Evolutionary conservation across 305 asterid species (phyloP).

Genomic region (Fraxinus ornus): DNA sequence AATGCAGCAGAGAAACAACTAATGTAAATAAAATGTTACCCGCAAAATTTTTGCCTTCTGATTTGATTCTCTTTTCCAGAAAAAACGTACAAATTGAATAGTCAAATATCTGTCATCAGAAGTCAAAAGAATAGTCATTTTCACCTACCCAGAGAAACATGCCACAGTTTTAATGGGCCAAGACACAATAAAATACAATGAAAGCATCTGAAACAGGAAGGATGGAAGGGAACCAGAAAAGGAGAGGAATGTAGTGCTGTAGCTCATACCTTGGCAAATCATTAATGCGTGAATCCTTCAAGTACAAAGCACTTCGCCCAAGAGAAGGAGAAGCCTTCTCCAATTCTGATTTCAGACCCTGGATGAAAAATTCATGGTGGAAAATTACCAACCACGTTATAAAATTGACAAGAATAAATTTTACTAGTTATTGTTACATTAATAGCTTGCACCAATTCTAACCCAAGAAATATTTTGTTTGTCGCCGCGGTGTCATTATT

Average conservation of each 20-base stretch:
- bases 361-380: slow-evolving; percentile 25
- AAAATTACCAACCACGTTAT: slow-evolving; percentile 15
- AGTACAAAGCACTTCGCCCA: slow-evolving; percentile 87
- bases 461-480: neutral
- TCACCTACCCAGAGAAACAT: slow-evolving; percentile 11
- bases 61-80: slow-evolving; percentile 99
- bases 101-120: slow-evolving; percentile 76
- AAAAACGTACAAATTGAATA: slow-evolving; percentile 88
- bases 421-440: neutral
- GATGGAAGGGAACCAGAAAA: slow-evolving; percentile 19
- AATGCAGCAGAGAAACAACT: neutral
- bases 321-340: slow-evolving; percentile 95
- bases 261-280: slow-evolving; percentile 84
- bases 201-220: slow-evolving; percentile 7
- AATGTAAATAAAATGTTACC: slow-evolving; percentile 45
- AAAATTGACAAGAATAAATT: slow-evolving; percentile 8
- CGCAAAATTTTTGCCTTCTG: slow-evolving; percentile 97
- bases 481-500: neutral
- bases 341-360: slow-evolving; percentile 93
- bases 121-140: slow-evolving; percentile 21
- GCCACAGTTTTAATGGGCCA: neutral
- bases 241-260: slow-evolving; percentile 9
- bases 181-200: slow-evolving; percentile 13
- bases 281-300: slow-evolving; percentile 84
- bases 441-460: neutral